Conservation (phyloP, 2,329 filamentous ascomycete species). For the Aspergillus fijiensis region DNA sequence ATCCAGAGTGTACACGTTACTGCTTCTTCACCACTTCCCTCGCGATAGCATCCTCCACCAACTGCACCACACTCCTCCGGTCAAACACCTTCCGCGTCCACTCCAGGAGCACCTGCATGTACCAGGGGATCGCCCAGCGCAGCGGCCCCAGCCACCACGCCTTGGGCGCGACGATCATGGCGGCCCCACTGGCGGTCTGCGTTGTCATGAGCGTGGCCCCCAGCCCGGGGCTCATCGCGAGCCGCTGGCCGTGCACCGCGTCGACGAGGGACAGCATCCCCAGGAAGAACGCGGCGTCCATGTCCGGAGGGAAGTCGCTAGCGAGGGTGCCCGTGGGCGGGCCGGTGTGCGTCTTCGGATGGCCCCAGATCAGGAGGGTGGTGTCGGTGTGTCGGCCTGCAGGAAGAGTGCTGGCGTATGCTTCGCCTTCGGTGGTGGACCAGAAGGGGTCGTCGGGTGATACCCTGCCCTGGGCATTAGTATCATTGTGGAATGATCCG, state of each 20-base stretch:
- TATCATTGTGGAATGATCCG: too few species aligned
- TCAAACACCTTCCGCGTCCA: not conserved
- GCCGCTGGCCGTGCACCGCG: not conserved
- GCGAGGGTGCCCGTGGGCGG: not conserved
- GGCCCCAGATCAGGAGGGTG: slow-evolving; percentile 3
- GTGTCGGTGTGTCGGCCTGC: slow-evolving; percentile 6
- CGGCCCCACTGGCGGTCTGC: slow-evolving; percentile 7
- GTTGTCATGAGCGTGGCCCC: slow-evolving; percentile 1
- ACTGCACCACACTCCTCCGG: not conserved
- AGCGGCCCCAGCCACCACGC: slow-evolving; percentile 12
- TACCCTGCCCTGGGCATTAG: not conserved
- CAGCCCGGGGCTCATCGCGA: not conserved
- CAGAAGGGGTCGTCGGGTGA: slow-evolving; percentile 9
- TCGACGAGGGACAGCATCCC: slow-evolving; percentile 4
- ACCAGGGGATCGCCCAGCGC: slow-evolving; percentile 6
- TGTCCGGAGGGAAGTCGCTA: slow-evolving; percentile 10
- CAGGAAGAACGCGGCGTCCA: slow-evolving; percentile 12
- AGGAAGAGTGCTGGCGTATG: not conserved
- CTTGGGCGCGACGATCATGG: slow-evolving; percentile 1
- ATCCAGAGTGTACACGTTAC: not conserved
- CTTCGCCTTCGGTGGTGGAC: slow-evolving; percentile 1
- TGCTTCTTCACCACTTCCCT: slow-evolving; percentile 2
- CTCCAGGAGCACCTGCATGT: slow-evolving; percentile 1
- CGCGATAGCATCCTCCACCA: slow-evolving; percentile 9
- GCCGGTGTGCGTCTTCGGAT: not conserved